A percentile compares a stretch with the other conserved stretches of the same genome.
phyloP scores from a whole-genome alignment of 108 stramenopile genomes.

The Conticribra weissflogii region DNA sequence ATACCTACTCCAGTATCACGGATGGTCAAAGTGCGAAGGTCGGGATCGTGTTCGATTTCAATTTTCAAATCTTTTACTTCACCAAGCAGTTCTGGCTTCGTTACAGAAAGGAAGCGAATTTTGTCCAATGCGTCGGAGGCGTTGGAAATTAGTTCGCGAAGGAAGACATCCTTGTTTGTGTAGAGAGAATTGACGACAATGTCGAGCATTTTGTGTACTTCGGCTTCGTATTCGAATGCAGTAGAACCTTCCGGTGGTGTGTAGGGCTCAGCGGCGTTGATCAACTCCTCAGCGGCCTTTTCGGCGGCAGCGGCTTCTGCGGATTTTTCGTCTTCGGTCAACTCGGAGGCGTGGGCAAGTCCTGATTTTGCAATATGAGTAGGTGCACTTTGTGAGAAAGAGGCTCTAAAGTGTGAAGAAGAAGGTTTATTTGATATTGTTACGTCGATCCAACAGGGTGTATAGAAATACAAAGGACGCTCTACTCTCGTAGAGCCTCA shows the following conservation, averaged over 20 bases:
- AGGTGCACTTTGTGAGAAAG: no score
- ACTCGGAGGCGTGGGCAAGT: slow-evolving; percentile 26
- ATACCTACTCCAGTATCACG: slow-evolving; percentile 98
- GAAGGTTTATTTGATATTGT: background rate
- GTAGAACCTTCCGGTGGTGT: slow-evolving; percentile 44
- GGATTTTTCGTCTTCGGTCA: slow-evolving; percentile 38
- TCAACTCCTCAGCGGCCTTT: slow-evolving; percentile 32
- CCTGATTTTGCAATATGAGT: no score
- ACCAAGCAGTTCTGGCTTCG: slow-evolving; percentile 80
- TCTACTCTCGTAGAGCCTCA: background rate
- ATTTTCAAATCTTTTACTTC: slow-evolving; percentile 86
- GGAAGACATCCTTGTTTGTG: slow-evolving; percentile 98
- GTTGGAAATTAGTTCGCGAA: slow-evolving; percentile 96
- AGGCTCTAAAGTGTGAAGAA: background rate
- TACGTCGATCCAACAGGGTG: background rate
- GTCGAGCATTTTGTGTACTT: slow-evolving; percentile 98
- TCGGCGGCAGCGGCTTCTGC: slow-evolving; percentile 43
- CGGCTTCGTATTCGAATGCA: slow-evolving; percentile 92
- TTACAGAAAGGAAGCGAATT: slow-evolving; percentile 93
- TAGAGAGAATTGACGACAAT: slow-evolving; percentile 99
- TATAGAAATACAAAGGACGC: background rate
- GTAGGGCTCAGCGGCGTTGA: slow-evolving; percentile 32
- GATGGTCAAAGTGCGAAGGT: slow-evolving; percentile 92
- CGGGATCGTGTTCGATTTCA: slow-evolving; percentile 91
- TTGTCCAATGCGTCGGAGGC: slow-evolving; percentile 99